Evolutionary conservation across 2,329 filamentous ascomycete genomes (phyloP), one percentile per base, ranked within the genome.

Genomic region (Epichloe amarillans): DNA sequence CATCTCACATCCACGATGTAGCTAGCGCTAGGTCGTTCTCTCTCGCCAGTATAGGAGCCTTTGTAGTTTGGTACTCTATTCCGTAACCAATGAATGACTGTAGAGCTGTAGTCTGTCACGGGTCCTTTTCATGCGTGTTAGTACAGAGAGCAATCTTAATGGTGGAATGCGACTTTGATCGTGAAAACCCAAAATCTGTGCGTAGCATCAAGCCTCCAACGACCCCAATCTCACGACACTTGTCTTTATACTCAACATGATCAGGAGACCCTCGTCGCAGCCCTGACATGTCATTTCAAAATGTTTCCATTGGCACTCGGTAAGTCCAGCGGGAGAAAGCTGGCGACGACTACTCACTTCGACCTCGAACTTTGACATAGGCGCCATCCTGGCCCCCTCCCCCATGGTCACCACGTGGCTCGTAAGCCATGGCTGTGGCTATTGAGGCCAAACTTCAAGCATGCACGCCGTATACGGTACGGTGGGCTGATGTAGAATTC

Each of bases 31-130:
- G 90, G 90, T 52, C 91, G 74, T 68, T 96, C 91, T 43, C 77
- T 73, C 69, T 95, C 89, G 59, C 88, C 81, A 53, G 74, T 73
- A 59, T 82, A 83, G 5, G 77, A 74, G 52, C 83, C 82, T 63
- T 83, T 84, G 69, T 87, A 91, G 58, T 82, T 82, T 30, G 68
- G 65, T 8, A 61, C 78, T 51, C 91, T 82, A 62, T 88, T 81
- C 61, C 86, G 84, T 78, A 95, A 88, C 87, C 88, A 98, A 67
- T 94, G 87, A 49, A 86, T 83, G 65, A 95, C 79, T 10, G 88
- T 93, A 23, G 90, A 84, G 61, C 88, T 86, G 76, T 95, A 95
- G 68, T 96, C 90, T 43, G 90, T 96, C 14, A 95, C 88, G 43
- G 89, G 86, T 56, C 89, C 88, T 95, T 49, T 33, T 47, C 14